phyloP scores from a whole-genome alignment of 2,329 filamentous ascomycete species.

The Aureobasidium lini region DNA sequence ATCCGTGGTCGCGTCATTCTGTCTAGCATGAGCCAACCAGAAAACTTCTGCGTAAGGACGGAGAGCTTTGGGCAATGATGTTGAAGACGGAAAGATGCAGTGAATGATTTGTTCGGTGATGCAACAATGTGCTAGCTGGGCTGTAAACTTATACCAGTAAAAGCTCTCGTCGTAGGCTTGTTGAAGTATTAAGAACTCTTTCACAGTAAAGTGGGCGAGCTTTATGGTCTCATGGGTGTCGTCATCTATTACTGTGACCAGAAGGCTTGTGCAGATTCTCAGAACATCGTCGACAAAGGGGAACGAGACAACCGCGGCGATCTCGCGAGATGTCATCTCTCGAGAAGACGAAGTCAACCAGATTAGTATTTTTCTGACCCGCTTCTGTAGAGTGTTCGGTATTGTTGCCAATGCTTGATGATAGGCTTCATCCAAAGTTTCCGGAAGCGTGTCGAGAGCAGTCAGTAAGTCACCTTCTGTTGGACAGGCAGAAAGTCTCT shows the following conservation, averaged over 20 bases:
- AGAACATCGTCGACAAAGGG: background rate
- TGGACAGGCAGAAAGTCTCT: background rate
- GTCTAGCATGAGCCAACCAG: too few relatives aligned
- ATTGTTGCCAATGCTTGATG: background rate
- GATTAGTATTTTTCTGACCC: background rate
- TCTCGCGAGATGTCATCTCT: background rate
- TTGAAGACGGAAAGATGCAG: too few relatives aligned
- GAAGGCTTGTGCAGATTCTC: background rate
- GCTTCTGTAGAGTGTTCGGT: background rate
- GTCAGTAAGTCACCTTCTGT: background rate
- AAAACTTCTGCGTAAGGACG: too few relatives aligned
- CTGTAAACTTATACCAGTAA: background rate
- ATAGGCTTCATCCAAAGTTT: background rate
- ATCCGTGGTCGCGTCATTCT: too few relatives aligned
- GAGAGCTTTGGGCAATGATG: too few relatives aligned
- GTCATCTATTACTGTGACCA: background rate
- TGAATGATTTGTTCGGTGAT: too few relatives aligned
- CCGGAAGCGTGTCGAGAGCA: background rate
- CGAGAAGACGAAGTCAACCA: background rate
- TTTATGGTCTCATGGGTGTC: background rate
- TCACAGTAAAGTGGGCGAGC: background rate
- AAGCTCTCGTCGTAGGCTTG: background rate
- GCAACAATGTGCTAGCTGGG: background rate
- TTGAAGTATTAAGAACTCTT: background rate
- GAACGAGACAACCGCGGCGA: background rate